Evolutionary conservation across 2,329 filamentous ascomycete genomes (phyloP).

Genomic region (Venturia asperata): DNA sequence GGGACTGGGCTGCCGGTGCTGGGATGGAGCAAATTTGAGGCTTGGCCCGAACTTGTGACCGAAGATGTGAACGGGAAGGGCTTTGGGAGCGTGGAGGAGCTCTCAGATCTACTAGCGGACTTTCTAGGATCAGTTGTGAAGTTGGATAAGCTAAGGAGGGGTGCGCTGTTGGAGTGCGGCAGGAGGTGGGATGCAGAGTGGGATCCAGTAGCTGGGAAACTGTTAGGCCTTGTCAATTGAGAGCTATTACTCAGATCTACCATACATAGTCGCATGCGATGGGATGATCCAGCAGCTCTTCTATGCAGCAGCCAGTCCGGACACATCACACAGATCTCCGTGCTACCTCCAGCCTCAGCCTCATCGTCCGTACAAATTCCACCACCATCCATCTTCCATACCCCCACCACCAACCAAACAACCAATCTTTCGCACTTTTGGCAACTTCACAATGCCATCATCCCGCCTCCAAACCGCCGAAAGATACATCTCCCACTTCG

Average conservation of each 20-base stretch:
- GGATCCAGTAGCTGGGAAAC: slow-evolving; percentile 69
- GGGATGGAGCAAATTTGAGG: slow-evolving; percentile 78
- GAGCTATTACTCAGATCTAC: neutral
- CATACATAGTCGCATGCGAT: no score
- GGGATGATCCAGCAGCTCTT: no score
- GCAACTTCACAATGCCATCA: neutral
- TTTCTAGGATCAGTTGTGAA: slow-evolving; percentile 52
- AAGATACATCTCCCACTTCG: no score
- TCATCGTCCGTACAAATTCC: neutral
- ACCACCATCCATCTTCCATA: no score
- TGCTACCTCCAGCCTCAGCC: neutral
- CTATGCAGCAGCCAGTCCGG: no score
- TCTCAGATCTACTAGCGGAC: slow-evolving; percentile 53
- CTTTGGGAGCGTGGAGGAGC: slow-evolving; percentile 60
- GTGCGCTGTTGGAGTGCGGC: slow-evolving; percentile 65
- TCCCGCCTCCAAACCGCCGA: neutral
- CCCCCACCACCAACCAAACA: no score
- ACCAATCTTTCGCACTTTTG: no score
- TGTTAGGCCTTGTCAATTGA: slow-evolving; percentile 46
- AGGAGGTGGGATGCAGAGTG: slow-evolving; percentile 89
- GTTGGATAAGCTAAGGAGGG: slow-evolving; percentile 55
- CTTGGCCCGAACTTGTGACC: slow-evolving; percentile 82
- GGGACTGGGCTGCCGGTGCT: slow-evolving; percentile 85
- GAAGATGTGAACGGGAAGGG: slow-evolving; percentile 82
- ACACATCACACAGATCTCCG: neutral